phyloP scores from a whole-genome alignment of 768 basidiomycete species.

The Agrocybe chaxingu region DNA sequence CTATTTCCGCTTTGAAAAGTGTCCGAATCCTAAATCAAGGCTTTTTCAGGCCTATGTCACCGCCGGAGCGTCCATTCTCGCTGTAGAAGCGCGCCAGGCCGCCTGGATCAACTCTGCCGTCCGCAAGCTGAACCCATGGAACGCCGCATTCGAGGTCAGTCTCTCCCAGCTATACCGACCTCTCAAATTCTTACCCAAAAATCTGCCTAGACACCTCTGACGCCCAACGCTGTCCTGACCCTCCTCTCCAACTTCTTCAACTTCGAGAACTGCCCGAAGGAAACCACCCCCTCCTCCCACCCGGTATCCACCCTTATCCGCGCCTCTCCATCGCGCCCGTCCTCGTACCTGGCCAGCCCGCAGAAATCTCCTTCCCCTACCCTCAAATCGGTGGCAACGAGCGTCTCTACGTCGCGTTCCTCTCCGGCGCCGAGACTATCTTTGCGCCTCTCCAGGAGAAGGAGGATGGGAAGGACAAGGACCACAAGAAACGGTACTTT shows the following conservation, averaged over 20 bases:
- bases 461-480: slow-evolving; percentile 1
- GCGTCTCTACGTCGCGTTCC: slow-evolving; percentile 44
- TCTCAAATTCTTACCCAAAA: background rate
- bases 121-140: slow-evolving; percentile 49
- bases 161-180: background rate
- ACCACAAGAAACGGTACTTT: slow-evolving; percentile 10
- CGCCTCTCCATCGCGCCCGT: slow-evolving; percentile 15
- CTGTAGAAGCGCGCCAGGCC: slow-evolving; percentile 61
- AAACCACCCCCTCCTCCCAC: slow-evolving; percentile 43
- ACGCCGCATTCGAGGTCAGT: slow-evolving; percentile 54
- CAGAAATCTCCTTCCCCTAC: slow-evolving; percentile 20
- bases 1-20: background rate
- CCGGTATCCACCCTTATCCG: slow-evolving; percentile 24
- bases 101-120: slow-evolving; percentile 56
- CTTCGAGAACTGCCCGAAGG: slow-evolving; percentile 48
- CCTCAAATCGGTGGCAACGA: slow-evolving; percentile 11
- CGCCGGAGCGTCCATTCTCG: slow-evolving; percentile 56
- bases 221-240: slow-evolving; percentile 36
- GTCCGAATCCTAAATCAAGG: background rate
- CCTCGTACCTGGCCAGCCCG: slow-evolving; percentile 19
- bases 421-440: slow-evolving; percentile 40
- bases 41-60: slow-evolving; percentile 35
- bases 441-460: slow-evolving; percentile 33
- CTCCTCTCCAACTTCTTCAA: slow-evolving; percentile 44
- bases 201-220: slow-evolving; percentile 33